These are phyloP conservation scores for Fusarium temperatum DNA, from an alignment of 2,329 filamentous ascomycete genomes.

Conservation along the genomic window DNA sequence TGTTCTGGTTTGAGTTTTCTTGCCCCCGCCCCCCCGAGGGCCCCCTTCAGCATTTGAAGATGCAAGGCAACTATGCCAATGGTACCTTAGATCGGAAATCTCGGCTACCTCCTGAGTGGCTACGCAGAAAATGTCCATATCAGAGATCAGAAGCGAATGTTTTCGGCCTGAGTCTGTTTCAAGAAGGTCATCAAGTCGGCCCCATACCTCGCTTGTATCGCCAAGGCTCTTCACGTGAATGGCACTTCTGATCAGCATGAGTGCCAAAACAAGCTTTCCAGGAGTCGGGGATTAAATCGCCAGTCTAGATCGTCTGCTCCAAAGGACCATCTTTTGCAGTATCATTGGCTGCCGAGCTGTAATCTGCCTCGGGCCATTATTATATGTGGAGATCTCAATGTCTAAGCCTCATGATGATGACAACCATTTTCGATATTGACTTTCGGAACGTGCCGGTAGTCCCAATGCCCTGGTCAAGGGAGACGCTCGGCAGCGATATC, in stretches of 20 bases:
- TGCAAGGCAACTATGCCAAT: neutral
- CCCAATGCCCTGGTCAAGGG: neutral
- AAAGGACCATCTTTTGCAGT: accelerated
- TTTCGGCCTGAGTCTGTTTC: neutral
- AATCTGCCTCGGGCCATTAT: neutral
- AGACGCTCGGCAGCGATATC: neutral
- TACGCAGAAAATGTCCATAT: accelerated
- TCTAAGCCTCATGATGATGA: neutral
- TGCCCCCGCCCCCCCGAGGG: too few relatives aligned
- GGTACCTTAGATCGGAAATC: neutral
- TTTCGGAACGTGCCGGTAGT: neutral
- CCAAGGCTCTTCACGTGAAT: neutral
- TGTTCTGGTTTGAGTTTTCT: too few relatives aligned
- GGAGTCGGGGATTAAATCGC: neutral
- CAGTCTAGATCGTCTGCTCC: neutral
- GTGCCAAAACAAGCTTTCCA: neutral
- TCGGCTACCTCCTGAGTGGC: neutral
- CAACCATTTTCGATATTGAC: neutral
- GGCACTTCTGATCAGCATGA: neutral
- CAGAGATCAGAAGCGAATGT: neutral
- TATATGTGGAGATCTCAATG: neutral
- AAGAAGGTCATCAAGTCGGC: neutral
- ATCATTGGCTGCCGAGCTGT: accelerated
- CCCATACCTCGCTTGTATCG: neutral
- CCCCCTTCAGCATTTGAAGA: too few relatives aligned